Evolutionary conservation across 306 rosid genomes (phyloP).

Genomic region (Begonia fuchsioides): DNA sequence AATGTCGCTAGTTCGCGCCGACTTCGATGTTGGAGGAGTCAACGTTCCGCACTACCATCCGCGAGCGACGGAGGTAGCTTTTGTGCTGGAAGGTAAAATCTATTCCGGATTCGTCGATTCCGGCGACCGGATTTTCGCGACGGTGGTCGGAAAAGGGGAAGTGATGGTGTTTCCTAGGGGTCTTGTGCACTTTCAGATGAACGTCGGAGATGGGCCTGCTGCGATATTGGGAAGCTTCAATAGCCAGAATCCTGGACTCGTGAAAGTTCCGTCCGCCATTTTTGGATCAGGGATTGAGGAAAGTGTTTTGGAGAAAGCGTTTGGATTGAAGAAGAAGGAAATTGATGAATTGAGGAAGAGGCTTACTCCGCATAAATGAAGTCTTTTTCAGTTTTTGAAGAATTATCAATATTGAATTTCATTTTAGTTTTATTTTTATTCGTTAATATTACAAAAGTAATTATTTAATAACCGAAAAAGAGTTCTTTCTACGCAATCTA

Average conservation of each 20-base stretch:
- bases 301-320: slow-evolving; percentile 73
- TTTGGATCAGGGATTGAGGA: slow-evolving; percentile 73
- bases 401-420: no score
- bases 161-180: slow-evolving; percentile 91
- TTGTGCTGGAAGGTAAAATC: slow-evolving; percentile 59
- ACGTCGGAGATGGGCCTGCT: slow-evolving; percentile 72
- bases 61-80: slow-evolving; percentile 72
- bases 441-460: neutral
- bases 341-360: slow-evolving; percentile 46
- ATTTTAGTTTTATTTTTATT: no score
- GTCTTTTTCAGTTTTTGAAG: no score
- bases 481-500: no score
- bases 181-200: slow-evolving; percentile 78
- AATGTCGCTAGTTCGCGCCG: slow-evolving; percentile 68
- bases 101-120: slow-evolving; percentile 81
- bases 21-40: slow-evolving; percentile 65
- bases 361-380: slow-evolving; percentile 19
- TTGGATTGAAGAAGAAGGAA: slow-evolving; percentile 56
- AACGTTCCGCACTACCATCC: slow-evolving; percentile 81
- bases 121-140: slow-evolving; percentile 50
- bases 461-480: no score
- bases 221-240: slow-evolving; percentile 69
- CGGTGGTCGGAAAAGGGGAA: slow-evolving; percentile 75
- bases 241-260: slow-evolving; percentile 83
- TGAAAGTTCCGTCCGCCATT: slow-evolving; percentile 48